These are phyloP conservation scores for Hemerocallis citrina DNA, from an alignment of 106 monocot species.

Conservation along the genomic window DNA sequence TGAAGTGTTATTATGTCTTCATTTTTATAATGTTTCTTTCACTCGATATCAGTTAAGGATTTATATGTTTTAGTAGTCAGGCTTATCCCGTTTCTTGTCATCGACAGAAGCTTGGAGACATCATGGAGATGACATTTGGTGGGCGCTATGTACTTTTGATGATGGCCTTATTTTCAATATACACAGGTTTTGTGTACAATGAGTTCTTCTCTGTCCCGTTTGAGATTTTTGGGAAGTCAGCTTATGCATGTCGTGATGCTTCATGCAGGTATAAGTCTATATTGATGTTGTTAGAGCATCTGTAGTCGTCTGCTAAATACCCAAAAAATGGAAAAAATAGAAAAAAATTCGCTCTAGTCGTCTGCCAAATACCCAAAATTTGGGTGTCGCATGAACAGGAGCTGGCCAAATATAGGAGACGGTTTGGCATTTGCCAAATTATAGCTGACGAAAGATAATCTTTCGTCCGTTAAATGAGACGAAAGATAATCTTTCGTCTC, in stretches of 20 bases:
- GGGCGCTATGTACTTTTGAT: slow-evolving; percentile 94
- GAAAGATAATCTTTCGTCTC: too few relatives aligned
- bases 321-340: too few relatives aligned
- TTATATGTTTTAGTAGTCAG: background rate
- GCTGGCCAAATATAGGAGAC: too few relatives aligned
- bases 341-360: too few relatives aligned
- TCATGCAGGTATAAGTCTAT: slow-evolving; percentile 65
- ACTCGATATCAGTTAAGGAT: background rate
- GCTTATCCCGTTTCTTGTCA: slow-evolving; percentile 1
- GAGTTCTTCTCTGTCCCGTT: slow-evolving; percentile 97
- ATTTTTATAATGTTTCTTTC: background rate
- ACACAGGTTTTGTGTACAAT: slow-evolving; percentile 96
- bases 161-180: slow-evolving; percentile 94
- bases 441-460: too few relatives aligned
- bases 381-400: too few relatives aligned
- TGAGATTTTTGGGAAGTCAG: slow-evolving; percentile 87
- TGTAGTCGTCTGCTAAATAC: too few relatives aligned
- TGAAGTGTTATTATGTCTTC: background rate
- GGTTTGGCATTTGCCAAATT: too few relatives aligned
- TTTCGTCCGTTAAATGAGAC: too few relatives aligned
- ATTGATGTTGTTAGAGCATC: background rate
- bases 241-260: slow-evolving; percentile 87
- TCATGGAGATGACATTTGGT: slow-evolving; percentile 95
- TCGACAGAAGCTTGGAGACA: slow-evolving; percentile 90
- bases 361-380: too few relatives aligned